phyloP scores from a whole-genome alignment of 768 basidiomycete species.

The Psilocybe subaeruginosa region DNA sequence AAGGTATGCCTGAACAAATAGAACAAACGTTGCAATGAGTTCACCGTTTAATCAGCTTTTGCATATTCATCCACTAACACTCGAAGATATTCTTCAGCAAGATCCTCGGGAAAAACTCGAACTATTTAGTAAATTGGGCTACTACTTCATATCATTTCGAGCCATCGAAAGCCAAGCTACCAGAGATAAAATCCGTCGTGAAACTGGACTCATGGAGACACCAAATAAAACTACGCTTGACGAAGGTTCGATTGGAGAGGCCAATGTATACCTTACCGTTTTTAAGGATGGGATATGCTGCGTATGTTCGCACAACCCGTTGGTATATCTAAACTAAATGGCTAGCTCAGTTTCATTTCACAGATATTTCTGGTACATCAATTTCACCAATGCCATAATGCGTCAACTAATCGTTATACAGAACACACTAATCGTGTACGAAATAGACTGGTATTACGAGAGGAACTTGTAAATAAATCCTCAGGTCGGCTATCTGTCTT shows the following conservation, averaged over 20 bases:
- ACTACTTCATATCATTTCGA: slow-evolving; percentile 89
- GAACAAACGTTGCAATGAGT: neutral
- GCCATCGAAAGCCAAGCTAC: slow-evolving; percentile 67
- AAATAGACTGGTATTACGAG: slow-evolving; percentile 66
- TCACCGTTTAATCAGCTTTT: slow-evolving; percentile 53
- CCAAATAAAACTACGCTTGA: slow-evolving; percentile 26
- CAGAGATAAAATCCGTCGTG: slow-evolving; percentile 40
- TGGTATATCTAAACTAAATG: slow-evolving; percentile 6
- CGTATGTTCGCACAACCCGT: slow-evolving; percentile 45
- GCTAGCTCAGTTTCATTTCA: slow-evolving; percentile 80
- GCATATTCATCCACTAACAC: slow-evolving; percentile 88
- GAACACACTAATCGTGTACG: slow-evolving; percentile 82
- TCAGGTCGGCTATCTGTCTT: slow-evolving; percentile 52
- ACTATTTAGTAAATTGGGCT: slow-evolving; percentile 83
- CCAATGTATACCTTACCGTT: slow-evolving; percentile 88
- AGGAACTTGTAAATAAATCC: slow-evolving; percentile 66
- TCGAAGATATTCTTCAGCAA: slow-evolving; percentile 91
- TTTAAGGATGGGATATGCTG: slow-evolving; percentile 87
- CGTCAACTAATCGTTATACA: slow-evolving; percentile 20
- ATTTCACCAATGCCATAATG: neutral
- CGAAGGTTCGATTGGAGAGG: slow-evolving; percentile 63
- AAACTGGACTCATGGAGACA: slow-evolving; percentile 29
- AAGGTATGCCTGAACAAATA: slow-evolving; percentile 53
- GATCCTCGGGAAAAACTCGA: slow-evolving; percentile 94
- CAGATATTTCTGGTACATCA: slow-evolving; percentile 68